Evolutionary conservation across 169 alveolate genomes (phyloP).

Genomic region (Toxoplasma gondii): DNA sequence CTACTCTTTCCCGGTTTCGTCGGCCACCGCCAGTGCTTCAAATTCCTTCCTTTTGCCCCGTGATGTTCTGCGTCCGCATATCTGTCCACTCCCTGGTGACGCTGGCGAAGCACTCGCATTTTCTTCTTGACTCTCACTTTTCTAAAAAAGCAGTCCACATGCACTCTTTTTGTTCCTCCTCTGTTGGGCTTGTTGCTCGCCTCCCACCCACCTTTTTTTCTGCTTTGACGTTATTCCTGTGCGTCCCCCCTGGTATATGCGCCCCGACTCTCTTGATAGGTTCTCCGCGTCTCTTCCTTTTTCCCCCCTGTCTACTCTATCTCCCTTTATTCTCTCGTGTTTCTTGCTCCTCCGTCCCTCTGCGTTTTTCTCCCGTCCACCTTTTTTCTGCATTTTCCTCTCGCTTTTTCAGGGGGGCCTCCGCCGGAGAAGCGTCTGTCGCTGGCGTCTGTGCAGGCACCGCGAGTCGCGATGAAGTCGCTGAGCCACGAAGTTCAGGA

Average conservation of each 20-base stretch:
- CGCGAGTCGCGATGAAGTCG: constrained; percentile 60
- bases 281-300: neutral
- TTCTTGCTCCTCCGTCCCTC: too few species aligned
- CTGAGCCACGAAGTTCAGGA: constrained; percentile 44
- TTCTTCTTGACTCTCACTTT: too few species aligned
- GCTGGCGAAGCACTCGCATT: too few species aligned
- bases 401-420: constrained; percentile 49
- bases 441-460: constrained; percentile 47
- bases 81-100: neutral
- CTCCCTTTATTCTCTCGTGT: neutral
- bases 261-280: neutral
- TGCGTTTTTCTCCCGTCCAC: too few species aligned
- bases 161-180: neutral
- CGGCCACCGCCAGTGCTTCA: neutral
- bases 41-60: neutral
- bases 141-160: neutral
- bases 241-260: neutral
- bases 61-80: neutral
- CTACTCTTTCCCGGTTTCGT: neutral
- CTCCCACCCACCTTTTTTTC: neutral
- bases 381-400: too few species aligned
- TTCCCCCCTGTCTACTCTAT: neutral
- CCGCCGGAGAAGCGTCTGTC: constrained; percentile 58
- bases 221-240: neutral
- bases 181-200: neutral